Conservation (phyloP, 1,139 yeast species). For the Scheffersomyces titani region DNA sequence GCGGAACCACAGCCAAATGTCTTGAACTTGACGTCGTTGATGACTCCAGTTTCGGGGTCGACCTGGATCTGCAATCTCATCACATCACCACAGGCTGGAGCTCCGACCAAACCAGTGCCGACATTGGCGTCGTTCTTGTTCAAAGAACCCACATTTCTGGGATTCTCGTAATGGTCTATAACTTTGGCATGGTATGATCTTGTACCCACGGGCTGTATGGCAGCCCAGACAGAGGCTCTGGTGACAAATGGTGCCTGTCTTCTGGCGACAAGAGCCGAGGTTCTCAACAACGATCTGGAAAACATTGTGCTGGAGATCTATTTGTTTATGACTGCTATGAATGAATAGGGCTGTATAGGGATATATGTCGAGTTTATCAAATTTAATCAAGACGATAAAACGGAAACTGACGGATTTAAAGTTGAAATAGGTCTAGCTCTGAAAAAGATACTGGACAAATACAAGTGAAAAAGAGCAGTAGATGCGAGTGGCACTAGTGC, state of each 20-base stretch:
- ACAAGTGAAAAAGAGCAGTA: not conserved
- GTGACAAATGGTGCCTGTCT: conserved; percentile 11
- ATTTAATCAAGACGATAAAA: not conserved
- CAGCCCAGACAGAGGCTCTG: conserved; percentile 5
- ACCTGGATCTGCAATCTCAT: conserved; percentile 97
- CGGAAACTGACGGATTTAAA: not conserved
- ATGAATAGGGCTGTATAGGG: not conserved
- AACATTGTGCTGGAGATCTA: conserved; percentile 17
- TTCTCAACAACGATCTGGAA: conserved; percentile 24
- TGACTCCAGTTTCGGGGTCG: conserved; percentile 84
- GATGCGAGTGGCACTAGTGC: not conserved
- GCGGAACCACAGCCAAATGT: conserved; percentile 99
- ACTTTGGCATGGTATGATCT: conserved; percentile 67
- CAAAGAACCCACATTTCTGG: conserved; percentile 93
- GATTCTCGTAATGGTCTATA: conserved; percentile 93
- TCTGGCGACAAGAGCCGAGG: conserved; percentile 10
- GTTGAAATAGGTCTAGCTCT: too few relatives aligned
- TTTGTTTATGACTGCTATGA: not conserved
- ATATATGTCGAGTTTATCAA: not conserved
- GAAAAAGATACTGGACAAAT: not conserved
- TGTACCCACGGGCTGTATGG: conserved; percentile 10
- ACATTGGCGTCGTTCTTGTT: conserved; percentile 76
- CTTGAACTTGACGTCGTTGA: conserved; percentile 94
- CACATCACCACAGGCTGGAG: conserved; percentile 99
- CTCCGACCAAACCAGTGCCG: conserved; percentile 98